These are phyloP conservation scores for Yamadazyma paraphyllophila DNA, from an alignment of 805 yeast genomes.

Conservation along the genomic window DNA sequence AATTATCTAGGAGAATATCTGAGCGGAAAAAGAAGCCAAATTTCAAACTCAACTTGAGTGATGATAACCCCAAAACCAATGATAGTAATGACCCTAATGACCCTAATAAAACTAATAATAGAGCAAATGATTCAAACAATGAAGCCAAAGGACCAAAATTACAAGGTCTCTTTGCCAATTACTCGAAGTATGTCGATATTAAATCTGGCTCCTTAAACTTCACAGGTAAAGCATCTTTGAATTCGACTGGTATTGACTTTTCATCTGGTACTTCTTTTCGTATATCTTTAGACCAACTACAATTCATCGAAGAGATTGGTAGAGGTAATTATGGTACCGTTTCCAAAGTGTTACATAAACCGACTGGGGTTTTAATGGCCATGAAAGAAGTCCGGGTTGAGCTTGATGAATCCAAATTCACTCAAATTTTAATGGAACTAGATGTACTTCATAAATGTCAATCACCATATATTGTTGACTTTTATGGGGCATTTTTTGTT, in stretches of 20 bases:
- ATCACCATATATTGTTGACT: constrained; percentile 89
- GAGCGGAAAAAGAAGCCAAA: constrained; percentile 41
- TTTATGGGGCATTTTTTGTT: constrained; percentile 94
- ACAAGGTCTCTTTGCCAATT: constrained; percentile 74
- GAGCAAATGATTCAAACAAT: constrained; percentile 16
- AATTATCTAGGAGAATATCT: constrained; percentile 34
- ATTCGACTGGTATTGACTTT: constrained; percentile 89
- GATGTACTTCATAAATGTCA: constrained; percentile 90
- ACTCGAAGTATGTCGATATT: constrained; percentile 84
- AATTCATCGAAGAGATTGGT: constrained; percentile 84
- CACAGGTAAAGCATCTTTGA: constrained; percentile 89
- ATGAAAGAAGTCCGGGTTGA: constrained; percentile 96
- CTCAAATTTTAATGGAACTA: constrained; percentile 93
- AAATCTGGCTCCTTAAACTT: constrained; percentile 90
- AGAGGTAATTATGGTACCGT: constrained; percentile 97
- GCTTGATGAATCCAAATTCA: constrained; percentile 87
- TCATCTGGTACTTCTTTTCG: constrained; percentile 83
- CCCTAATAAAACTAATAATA: constrained; percentile 7
- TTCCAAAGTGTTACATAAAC: constrained; percentile 86
- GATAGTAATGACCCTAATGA: constrained; percentile 5
- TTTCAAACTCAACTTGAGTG: constrained; percentile 34
- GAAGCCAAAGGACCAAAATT: constrained; percentile 31
- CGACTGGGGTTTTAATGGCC: constrained; percentile 91
- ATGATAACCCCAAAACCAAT: constrained; percentile 9
- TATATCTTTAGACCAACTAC: constrained; percentile 80